Evolutionary conservation across 176 grass and related monocot species (phyloP).

Genomic region (Triticum dicoccoides): DNA sequence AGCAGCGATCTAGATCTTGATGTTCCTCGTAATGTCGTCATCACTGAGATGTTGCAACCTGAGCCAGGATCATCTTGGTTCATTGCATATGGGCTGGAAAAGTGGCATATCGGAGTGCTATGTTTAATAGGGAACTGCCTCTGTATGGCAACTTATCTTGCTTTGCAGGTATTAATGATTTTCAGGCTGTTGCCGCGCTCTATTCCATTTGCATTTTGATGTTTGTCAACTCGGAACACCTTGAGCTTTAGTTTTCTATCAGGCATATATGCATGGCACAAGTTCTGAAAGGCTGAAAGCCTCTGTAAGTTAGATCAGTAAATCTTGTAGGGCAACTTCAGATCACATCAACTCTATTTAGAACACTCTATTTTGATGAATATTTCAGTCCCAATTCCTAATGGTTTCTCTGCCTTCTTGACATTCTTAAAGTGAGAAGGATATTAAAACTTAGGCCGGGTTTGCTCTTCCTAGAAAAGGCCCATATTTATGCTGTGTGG

Average conservation of each 20-base stretch:
- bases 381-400: slow-evolving; percentile 12
- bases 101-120: slow-evolving; percentile 76
- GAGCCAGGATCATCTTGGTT: slow-evolving; percentile 50
- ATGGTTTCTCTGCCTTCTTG: not conserved
- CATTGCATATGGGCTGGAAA: slow-evolving; percentile 51
- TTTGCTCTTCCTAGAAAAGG: not conserved
- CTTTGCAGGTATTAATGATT: slow-evolving; percentile 71
- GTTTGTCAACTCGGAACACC: not conserved
- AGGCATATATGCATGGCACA: not conserved
- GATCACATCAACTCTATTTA: not conserved
- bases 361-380: not conserved
- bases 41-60: slow-evolving; percentile 62
- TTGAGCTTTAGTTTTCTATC: not conserved
- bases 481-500: not conserved
- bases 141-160: slow-evolving; percentile 87
- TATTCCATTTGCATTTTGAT: not conserved
- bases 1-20: slow-evolving; percentile 36
- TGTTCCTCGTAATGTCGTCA: slow-evolving; percentile 33
- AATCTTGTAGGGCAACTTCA: not conserved
- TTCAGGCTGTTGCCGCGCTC: not conserved
- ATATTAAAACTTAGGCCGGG: not conserved
- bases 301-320: slow-evolving; percentile 5
- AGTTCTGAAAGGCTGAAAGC: not conserved
- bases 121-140: slow-evolving; percentile 93
- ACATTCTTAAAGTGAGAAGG: not conserved